Base-by-base conservation (phyloP, 306 rosid genomes). In the Vigna mungo region DNA sequence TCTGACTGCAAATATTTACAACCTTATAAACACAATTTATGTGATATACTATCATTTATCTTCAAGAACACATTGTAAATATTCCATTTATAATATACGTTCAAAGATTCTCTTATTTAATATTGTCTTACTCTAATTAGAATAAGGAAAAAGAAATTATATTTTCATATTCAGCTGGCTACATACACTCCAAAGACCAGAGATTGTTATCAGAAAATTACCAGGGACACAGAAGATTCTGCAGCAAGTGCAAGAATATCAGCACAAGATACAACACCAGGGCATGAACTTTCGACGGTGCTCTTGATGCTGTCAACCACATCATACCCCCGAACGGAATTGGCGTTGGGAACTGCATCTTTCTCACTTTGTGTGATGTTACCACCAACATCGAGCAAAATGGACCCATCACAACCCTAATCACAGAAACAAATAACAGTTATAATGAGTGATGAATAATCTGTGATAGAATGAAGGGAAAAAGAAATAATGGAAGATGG, bases 191-290 rank as follows among this genome's bases (percentile, higher is more conserved):
- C 2, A 36, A 36, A 36, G 41, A 36, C 41, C 41, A 36, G 9
- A 2, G 13, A 0, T 41, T 41, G 46, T 43, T 10, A 39, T 9
- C 1, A 10, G 48, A 43, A 43, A 65, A 5, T 59, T 83, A 90
- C 97, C 93, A 90, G 67, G 52, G 86, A 77, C 1, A 89, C 91
- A 1, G 91, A 82, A 25, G 86, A 80, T 83, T 92, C 85, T 0
- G 97, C 84, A 0, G 96, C 97, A 68, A 92, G 82, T 5, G 92
- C 92, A 17, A 90, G 84, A 84, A 92, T 82, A 75, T 92, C 97
- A 70, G 96, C 92, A 20, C 96, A 92, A 14, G 94, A 90, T 1
- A 92, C 96, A 2, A 87, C 46, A 7, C 85, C 84, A 3, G 88
- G 79, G 70, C 97, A 92, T 11, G 91, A 84, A 63, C 55, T 92